Base-by-base conservation (phyloP, 2,329 filamentous ascomycete genomes). In the Calonectria hongkongensis region DNA sequence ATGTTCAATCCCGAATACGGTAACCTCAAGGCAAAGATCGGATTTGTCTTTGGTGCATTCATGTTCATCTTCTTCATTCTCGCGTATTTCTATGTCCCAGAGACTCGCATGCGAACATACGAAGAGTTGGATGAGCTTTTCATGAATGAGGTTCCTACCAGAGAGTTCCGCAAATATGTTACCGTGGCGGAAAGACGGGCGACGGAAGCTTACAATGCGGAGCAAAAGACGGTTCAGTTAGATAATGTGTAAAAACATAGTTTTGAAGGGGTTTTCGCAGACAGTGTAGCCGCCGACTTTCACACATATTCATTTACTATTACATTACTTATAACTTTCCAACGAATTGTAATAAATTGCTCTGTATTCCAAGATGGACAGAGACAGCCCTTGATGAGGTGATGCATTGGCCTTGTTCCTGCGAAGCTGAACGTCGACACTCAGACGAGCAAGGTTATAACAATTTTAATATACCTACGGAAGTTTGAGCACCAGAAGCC, bases 41-140 rank as follows among this genome's bases (percentile, higher is more conserved):
- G 84, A 0, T 85, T 86, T 39, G 78, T 87, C 0, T 87, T 82
- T 70, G 80, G 82, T 0, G 84, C 80, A 0, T 80, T 84, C 15
- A 85, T 84, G 73, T 71, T 82, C 2, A 67, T 85, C 1, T 81
- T 83, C 21, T 79, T 84, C 2, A 68, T 81, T 2, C 56, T 86
- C 0, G 84, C 86, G 0, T 91, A 84, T 82, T 80, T 84, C 13
- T 82, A 83, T 43, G 81, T 91, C 0, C 89, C 90, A 0, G 89
- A 92, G 77, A 90, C 78, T 2, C 72, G 77, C 0, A 74, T 77
- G 73, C 70, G 80, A 8, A 80, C 72, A 6, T 80, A 80, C 0
- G 80, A 80, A 48, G 79, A 81, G 66, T n/a, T 81, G 41, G 80
- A 81, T 3, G 79, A 81, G 30, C 70, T 82, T 0, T 82, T 81